Evolutionary conservation across 2,329 filamentous ascomycete genomes (phyloP), one percentile per base, ranked within the genome.

Genomic region (Trichoderma cornu-damae): DNA sequence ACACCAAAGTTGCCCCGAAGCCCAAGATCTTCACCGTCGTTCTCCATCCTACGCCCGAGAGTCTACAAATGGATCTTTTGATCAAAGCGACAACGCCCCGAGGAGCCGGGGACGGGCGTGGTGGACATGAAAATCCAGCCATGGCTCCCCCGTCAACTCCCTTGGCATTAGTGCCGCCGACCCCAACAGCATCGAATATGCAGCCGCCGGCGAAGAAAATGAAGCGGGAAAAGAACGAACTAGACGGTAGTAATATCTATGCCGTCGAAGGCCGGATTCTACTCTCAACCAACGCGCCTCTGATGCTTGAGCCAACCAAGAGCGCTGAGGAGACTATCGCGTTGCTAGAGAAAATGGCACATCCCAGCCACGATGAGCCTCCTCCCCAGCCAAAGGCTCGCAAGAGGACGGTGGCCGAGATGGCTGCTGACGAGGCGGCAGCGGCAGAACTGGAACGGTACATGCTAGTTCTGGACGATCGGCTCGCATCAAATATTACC

Each of bases 401-500:
- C 58, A 97, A 99, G 78, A 85, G 93, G 61, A 99, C 94, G 0
- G 87, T 95, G 16, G 94, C 94, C 7, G 93, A 99, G 69, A 84
- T 97, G 76, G 94, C 90, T 7, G 93, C 93, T 6, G 94, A 99
- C 67, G 92, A 99, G 73, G 93, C 94, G 1, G 80, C 90, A 59
- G 90, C 91, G 0, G 93, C 92, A 20, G 89, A 91, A 59, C 86
- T 90, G 62, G 92, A 99, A 72, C 84, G 90, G 46, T 95, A 90
- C 64, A 94, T 99, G 90, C 85, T 97, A 50, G 86, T 90, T 20
- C 84, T 92, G 73, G 94, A 99, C 67, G 93, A 96, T 65, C 83
- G 90, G 5, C 80, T 91, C 59, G 81, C 84, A 11, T 79, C 87
- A 1, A 81, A 77, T 38, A 77, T 78, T 12, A 79, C 81, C 3